Conservation (phyloP, 2,329 filamentous ascomycete species). For the Tolypocladium nubicola region DNA sequence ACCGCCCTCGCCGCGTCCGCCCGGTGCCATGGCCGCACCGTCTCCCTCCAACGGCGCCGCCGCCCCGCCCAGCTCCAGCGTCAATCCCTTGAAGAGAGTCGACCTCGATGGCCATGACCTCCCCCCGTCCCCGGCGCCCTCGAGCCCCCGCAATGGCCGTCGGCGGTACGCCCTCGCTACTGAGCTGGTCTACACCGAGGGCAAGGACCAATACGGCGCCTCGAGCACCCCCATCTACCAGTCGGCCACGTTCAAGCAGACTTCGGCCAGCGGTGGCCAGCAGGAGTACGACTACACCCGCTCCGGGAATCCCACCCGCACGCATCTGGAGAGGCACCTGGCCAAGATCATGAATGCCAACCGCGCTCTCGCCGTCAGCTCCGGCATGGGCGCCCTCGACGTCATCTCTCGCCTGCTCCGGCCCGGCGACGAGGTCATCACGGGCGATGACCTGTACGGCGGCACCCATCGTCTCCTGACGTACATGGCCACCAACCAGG, state of each 20-base stretch:
- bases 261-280: slow-evolving; percentile 64
- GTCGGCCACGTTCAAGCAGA: slow-evolving; percentile 96
- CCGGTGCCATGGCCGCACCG: background rate
- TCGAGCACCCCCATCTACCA: slow-evolving; percentile 97
- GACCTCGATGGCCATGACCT: slow-evolving; percentile 78
- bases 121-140: slow-evolving; percentile 86
- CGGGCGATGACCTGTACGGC: slow-evolving; percentile 93
- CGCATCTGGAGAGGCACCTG: slow-evolving; percentile 89
- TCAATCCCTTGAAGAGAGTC: slow-evolving; percentile 42
- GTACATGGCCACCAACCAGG: slow-evolving; percentile 79
- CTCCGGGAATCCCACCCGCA: slow-evolving; percentile 91
- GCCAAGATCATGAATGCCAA: slow-evolving; percentile 98
- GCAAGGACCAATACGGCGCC: slow-evolving; percentile 92
- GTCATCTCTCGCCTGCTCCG: slow-evolving; percentile 86
- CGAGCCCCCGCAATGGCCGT: slow-evolving; percentile 73
- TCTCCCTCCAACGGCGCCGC: background rate
- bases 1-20: background rate
- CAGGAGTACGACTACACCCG: slow-evolving; percentile 97
- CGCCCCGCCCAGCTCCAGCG: background rate
- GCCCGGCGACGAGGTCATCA: slow-evolving; percentile 93
- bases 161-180: slow-evolving; percentile 86
- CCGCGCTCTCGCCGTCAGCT: slow-evolving; percentile 84
- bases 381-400: slow-evolving; percentile 94
- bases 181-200: slow-evolving; percentile 92
- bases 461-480: slow-evolving; percentile 90